Evolutionary conservation across 1,139 yeast genomes (phyloP), one percentile per base, ranked within the genome.

Genomic region (Kluyveromyces sp.): DNA sequence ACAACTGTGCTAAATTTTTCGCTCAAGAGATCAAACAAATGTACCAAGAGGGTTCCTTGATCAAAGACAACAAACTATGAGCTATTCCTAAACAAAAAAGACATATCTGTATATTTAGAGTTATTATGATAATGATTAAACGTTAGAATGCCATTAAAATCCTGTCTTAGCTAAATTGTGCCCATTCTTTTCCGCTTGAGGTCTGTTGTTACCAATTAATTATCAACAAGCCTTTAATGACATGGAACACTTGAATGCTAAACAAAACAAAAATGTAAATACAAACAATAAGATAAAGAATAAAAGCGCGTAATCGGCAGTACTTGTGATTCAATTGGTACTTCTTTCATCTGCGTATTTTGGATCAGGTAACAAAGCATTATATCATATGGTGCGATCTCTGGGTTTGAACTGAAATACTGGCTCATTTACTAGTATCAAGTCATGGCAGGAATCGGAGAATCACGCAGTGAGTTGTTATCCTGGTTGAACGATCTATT

Each of bases 401-500:
- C 26, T 22, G 9, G 26, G 6, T 9, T 22, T 9, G 8, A 22
- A 6, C 8, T 22, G 9, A 6, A 22, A 6, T 22, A 22, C 9
- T 22, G 26, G 16, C 16, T 4, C 19, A 30, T 9, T 13, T 18
- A 15, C 3, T 18, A 9, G 26, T 12, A 33, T 18, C 6, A 15
- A 3, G 15, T 18, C 11, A 57, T 56, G 59, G 53, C 60, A 40
- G 59, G 63, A n/a, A 64, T 78, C 57, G 84, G 85, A 26, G 88
- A 83, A 57, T 83, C 94, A 22, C 77, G 97, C 55, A 79, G 83
- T 40, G 96, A 88, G 56, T 74, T 92, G 25, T 67, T 94, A 47
- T 76, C 74, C 46, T 94, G 98, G 97, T 73, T 92, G 52, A 89
- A 89, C 60, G 70, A 74, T 40, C 75, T 85, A 4, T 70, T 87